phyloP scores from a whole-genome alignment of 768 basidiomycete genomes.

The Holtermanniella nyarrowii region DNA sequence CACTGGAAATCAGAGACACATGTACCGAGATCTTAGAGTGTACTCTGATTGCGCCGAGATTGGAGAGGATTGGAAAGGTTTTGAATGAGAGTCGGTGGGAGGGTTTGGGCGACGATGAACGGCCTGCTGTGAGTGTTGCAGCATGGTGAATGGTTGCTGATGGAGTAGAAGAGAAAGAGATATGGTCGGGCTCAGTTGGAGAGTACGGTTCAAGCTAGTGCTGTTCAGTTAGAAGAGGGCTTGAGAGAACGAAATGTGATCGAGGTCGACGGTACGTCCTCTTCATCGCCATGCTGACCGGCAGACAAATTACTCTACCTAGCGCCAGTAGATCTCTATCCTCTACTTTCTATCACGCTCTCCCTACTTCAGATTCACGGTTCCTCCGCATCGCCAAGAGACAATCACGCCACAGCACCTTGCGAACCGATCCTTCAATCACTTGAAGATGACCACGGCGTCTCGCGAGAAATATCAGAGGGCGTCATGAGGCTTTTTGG shows the following conservation, averaged over 20 bases:
- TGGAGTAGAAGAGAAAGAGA: conserved; percentile 38
- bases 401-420: conserved; percentile 1
- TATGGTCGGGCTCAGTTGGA: conserved; percentile 57
- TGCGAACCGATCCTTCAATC: conserved; percentile 45
- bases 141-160: no score
- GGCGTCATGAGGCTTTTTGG: conserved; percentile 84
- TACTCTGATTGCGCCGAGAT: conserved; percentile 61
- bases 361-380: conserved; percentile 56
- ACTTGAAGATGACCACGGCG: conserved; percentile 63
- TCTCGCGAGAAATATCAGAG: conserved; percentile 51
- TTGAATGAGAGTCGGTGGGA: conserved; percentile 62
- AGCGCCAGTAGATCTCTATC: conserved; percentile 42
- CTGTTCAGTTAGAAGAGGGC: conserved; percentile 57
- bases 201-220: conserved; percentile 67
- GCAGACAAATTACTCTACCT: conserved; percentile 66
- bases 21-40: conserved; percentile 77
- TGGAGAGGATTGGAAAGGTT: conserved; percentile 55
- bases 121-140: no score
- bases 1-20: conserved; percentile 64
- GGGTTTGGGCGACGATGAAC: conserved; percentile 43
- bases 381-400: conserved; percentile 2
- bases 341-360: conserved; percentile 60
- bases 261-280: conserved; percentile 53
- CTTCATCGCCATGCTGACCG: conserved; percentile 1
- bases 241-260: conserved; percentile 63